Conservation (phyloP, 2,329 filamentous ascomycete species). For the Xylaria sp. region DNA sequence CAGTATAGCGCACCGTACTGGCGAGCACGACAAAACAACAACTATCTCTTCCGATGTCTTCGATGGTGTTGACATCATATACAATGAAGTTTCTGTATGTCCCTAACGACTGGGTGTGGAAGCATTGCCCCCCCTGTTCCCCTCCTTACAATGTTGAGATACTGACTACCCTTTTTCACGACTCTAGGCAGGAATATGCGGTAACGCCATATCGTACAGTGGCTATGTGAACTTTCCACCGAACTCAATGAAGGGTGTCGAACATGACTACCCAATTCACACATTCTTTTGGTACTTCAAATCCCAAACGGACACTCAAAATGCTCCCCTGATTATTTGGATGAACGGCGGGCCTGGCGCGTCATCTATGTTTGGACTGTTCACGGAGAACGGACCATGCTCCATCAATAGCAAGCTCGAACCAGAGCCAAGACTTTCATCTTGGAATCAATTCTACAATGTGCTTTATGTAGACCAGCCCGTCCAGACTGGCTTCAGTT, state of each 20-base stretch:
- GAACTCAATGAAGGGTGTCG: constrained; percentile 8
- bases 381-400: too few relatives aligned
- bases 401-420: too few relatives aligned
- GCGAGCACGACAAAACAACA: constrained; percentile 5
- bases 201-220: constrained; percentile 2
- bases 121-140: constrained; percentile 6
- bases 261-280: constrained; percentile 16
- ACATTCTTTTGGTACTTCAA: constrained; percentile 19
- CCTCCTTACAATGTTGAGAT: constrained; percentile 1
- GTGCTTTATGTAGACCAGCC: too few relatives aligned
- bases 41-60: constrained; percentile 5
- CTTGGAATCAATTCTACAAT: too few relatives aligned
- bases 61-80: constrained; percentile 1
- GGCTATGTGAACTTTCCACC: constrained; percentile 13
- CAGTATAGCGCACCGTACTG: constrained; percentile 10
- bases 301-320: neutral
- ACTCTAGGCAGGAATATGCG: constrained; percentile 12
- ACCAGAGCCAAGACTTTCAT: too few relatives aligned
- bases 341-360: too few relatives aligned
- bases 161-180: constrained; percentile 1
- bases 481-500: too few relatives aligned
- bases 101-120: constrained; percentile 2
- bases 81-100: constrained; percentile 1
- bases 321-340: constrained; percentile 12
- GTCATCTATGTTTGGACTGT: too few relatives aligned